phyloP scores from a whole-genome alignment of 2,329 filamentous ascomycete genomes.

The Penicillium sp. region DNA sequence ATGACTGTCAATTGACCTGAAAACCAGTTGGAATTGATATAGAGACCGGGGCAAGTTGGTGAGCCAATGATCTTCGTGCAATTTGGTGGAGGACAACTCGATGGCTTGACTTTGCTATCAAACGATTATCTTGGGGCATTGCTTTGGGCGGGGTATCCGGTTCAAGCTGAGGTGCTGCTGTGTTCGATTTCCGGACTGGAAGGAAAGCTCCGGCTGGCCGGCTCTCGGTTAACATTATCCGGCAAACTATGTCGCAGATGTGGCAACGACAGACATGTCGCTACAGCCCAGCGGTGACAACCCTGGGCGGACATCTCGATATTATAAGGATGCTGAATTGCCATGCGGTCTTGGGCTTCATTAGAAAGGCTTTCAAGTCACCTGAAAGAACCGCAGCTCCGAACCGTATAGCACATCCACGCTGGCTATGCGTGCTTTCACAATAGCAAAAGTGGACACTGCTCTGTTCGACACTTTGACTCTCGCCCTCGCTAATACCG shows the following conservation, averaged over 20 bases:
- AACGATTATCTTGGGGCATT: conserved; percentile 35
- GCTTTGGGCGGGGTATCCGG: conserved; percentile 41
- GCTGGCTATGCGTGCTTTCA: not conserved
- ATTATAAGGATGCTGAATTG: conserved; percentile 36
- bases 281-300: conserved; percentile 27
- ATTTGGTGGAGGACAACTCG: conserved; percentile 38
- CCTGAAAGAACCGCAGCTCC: not conserved
- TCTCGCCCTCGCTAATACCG: not conserved
- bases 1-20: not conserved
- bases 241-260: conserved; percentile 40
- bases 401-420: not conserved
- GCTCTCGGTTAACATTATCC: conserved; percentile 37
- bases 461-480: not conserved
- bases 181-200: conserved; percentile 38
- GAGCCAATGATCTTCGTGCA: conserved; percentile 31
- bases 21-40: conserved; percentile 2
- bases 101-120: conserved; percentile 31
- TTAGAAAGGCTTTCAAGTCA: conserved; percentile 37
- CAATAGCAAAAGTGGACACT: not conserved
- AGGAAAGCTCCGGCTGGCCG: conserved; percentile 37
- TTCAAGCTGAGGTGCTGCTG: conserved; percentile 39
- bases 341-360: conserved; percentile 41
- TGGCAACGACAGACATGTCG: conserved; percentile 36
- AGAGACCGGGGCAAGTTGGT: not conserved
- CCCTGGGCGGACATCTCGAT: conserved; percentile 41